A percentile compares a stretch with the other conserved stretches of the same genome.
Conservation (phyloP, 495 filamentous ascomycete species). For the Amphirosellinia nigrospora region DNA sequence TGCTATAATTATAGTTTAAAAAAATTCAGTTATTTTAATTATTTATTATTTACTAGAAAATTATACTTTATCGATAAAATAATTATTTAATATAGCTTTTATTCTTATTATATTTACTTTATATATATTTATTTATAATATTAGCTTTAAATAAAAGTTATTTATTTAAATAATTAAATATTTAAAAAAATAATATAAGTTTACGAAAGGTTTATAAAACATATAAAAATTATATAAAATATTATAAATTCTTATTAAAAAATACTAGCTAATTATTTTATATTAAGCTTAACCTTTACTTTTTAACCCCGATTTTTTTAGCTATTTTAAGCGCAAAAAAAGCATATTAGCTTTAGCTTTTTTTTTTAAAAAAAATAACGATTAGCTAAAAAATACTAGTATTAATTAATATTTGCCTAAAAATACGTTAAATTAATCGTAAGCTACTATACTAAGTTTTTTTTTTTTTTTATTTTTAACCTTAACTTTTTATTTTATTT, state of each 20-base stretch:
- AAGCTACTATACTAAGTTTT: not conserved
- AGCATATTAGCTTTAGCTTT: slow-evolving; percentile 9
- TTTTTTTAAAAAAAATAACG: slow-evolving; percentile 35
- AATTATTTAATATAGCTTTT: no score
- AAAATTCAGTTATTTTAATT: no score
- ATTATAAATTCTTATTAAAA: slow-evolving; percentile 31
- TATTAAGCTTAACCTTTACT: slow-evolving; percentile 18
- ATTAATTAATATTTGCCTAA: slow-evolving; percentile 22
- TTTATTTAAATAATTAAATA: no score
- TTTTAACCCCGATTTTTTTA: not conserved
- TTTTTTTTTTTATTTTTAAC: not conserved
- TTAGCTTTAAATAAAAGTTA: no score
- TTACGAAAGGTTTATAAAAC: slow-evolving; percentile 21
- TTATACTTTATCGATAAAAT: no score
- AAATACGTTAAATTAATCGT: not conserved
- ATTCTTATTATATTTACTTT: no score
- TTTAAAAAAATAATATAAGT: slow-evolving; percentile 12
- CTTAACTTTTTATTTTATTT: no score
- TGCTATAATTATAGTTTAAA: no score
- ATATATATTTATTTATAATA: not conserved
- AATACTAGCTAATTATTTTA: slow-evolving; percentile 30
- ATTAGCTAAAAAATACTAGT: not conserved
- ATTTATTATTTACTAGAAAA: no score
- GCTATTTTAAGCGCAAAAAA: not conserved
- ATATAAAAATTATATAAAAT: slow-evolving; percentile 28